Percentiles rank a stretch among this genome's conserved stretches.
These are phyloP conservation scores for Fusarium burgessii DNA, from an alignment of 2,329 filamentous ascomycete species.

Conservation along the genomic window DNA sequence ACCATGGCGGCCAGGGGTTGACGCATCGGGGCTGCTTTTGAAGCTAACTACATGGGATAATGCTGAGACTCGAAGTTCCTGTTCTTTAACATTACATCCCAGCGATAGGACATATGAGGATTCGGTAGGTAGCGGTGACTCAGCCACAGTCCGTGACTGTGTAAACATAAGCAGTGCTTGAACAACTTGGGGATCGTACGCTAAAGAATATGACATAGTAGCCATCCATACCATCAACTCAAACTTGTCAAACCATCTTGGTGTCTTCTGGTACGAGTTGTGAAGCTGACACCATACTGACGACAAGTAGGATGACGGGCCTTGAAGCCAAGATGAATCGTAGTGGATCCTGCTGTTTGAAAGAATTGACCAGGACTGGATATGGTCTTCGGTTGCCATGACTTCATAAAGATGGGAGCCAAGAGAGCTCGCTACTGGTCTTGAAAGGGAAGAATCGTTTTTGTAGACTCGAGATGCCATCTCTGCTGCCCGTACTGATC, in stretches of 20 bases:
- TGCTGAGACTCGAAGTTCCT: not conserved
- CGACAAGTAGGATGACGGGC: not conserved
- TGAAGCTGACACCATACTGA: not conserved
- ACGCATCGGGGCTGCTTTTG: not conserved
- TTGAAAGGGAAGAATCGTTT: not conserved
- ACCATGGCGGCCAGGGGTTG: not conserved
- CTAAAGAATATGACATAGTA: not conserved
- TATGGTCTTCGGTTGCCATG: not conserved
- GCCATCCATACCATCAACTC: not conserved
- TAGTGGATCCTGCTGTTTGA: not conserved
- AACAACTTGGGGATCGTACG: not conserved
- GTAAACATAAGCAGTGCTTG: constrained; percentile 18
- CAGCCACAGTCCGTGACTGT: not conserved
- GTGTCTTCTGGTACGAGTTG: not conserved
- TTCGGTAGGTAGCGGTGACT: not conserved
- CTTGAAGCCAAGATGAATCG: not conserved
- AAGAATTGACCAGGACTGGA: not conserved
- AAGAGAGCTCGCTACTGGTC: not conserved
- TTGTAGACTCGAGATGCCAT: constrained; percentile 1
- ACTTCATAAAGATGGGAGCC: not conserved
- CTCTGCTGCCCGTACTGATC: not conserved
- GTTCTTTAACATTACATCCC: not conserved
- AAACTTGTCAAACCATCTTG: not conserved
- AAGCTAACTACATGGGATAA: not conserved
- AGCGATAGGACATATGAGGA: not conserved